Conservation (phyloP, 192 early-diverging fungal species). For the Geosiphon pyriformis region DNA sequence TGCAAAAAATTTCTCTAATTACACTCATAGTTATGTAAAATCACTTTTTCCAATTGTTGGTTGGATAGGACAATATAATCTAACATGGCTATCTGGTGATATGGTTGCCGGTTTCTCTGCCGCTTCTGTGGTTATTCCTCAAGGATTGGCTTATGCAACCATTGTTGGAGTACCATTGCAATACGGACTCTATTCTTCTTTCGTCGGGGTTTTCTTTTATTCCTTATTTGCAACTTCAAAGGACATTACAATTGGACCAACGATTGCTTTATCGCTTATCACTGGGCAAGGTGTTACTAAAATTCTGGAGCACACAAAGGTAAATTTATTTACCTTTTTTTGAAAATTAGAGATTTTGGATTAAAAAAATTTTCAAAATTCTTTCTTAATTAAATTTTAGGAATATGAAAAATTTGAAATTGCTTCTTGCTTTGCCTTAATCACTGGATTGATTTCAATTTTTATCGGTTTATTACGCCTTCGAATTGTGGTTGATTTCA, state of each 20-base stretch:
- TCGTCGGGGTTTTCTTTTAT: conserved; percentile 58
- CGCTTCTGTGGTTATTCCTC: conserved; percentile 66
- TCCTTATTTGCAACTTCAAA: conserved; percentile 73
- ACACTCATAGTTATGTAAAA: neutral
- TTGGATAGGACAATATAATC: conserved; percentile 28
- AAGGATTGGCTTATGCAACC: conserved; percentile 67
- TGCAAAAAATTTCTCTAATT: neutral
- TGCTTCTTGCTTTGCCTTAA: conserved; percentile 57
- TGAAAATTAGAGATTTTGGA: too few relatives aligned
- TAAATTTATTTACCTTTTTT: too few relatives aligned
- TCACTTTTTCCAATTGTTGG: conserved; percentile 10
- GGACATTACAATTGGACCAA: conserved; percentile 67
- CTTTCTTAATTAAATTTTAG: too few relatives aligned
- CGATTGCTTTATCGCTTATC: conserved; percentile 21
- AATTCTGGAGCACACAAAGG: too few relatives aligned
- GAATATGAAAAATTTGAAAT: conserved; percentile 21
- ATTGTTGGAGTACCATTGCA: conserved; percentile 58
- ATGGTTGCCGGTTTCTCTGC: conserved; percentile 69
- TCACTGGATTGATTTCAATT: conserved; percentile 67
- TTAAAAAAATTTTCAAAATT: too few relatives aligned
- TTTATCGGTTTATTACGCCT: conserved; percentile 74
- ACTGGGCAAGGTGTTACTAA: neutral
- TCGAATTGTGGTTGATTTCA: conserved; percentile 84
- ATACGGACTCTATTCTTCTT: conserved; percentile 71
- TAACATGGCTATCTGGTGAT: conserved; percentile 44